Conservation (phyloP, 306 rosid species). For the Cicer cuneatum region DNA sequence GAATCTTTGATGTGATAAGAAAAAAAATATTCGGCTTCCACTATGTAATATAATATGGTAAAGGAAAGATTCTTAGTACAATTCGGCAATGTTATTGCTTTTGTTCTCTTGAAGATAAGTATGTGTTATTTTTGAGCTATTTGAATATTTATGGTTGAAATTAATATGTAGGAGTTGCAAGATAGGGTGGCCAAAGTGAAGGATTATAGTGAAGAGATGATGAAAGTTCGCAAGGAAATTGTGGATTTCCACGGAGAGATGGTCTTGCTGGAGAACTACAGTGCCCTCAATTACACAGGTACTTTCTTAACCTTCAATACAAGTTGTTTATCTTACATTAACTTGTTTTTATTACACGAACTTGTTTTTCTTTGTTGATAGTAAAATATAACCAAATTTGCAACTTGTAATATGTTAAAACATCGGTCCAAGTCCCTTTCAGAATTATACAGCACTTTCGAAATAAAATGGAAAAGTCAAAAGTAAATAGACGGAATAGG, state of each 20-base stretch:
- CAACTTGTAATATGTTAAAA: conserved; percentile 25
- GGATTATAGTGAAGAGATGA: conserved; percentile 71
- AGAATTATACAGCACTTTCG: conserved; percentile 34
- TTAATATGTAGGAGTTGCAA: conserved; percentile 78
- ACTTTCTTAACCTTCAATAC: conserved; percentile 7
- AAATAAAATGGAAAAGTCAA: conserved; percentile 24
- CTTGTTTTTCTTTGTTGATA: background rate
- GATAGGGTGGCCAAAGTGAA: conserved; percentile 83
- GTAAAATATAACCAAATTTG: conserved; percentile 16
- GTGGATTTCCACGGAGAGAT: conserved; percentile 99
- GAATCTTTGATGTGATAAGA: background rate
- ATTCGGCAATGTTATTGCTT: conserved; percentile 31
- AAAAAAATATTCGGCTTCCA: background rate
- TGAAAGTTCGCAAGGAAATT: conserved; percentile 82
- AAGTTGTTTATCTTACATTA: background rate
- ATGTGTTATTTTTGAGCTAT: background rate
- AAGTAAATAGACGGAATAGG: conserved; percentile 33
- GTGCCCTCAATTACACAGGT: conserved; percentile 99
- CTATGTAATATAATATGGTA: background rate
- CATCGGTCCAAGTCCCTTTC: conserved; percentile 21
- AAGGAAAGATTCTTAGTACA: conserved; percentile 5
- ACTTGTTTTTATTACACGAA: background rate
- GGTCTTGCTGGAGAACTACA: conserved; percentile 95
- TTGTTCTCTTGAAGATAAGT: conserved; percentile 3
- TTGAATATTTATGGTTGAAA: conserved; percentile 35